These are phyloP conservation scores for Solanum chmielewskii DNA, from an alignment of 257 asterid genomes.

Conservation along the genomic window DNA sequence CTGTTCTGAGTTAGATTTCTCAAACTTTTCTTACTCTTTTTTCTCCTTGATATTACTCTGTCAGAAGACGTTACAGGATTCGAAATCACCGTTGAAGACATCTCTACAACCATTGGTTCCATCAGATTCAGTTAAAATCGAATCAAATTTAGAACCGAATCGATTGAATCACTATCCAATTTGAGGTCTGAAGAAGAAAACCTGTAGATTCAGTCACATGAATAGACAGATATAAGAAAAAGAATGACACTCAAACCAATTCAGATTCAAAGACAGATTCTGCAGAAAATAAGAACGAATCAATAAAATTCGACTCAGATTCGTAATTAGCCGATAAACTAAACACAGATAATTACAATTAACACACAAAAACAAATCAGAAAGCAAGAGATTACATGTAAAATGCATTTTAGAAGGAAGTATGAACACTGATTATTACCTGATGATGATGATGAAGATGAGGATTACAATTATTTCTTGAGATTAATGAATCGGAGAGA, in stretches of 20 bases:
- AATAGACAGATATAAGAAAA: neutral
- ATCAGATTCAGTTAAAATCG: neutral
- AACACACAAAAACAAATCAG: neutral
- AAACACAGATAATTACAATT: neutral
- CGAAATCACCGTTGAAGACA: neutral
- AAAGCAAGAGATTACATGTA: neutral
- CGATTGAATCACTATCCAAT: neutral
- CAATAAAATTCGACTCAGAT: neutral
- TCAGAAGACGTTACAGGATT: neutral
- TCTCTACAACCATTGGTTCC: conserved; percentile 1
- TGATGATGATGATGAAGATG: neutral
- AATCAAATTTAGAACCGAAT: neutral
- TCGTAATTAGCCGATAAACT: neutral
- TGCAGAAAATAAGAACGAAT: neutral
- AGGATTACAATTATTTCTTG: neutral
- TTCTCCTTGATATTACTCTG: neutral
- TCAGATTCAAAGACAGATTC: neutral
- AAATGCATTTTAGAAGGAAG: neutral
- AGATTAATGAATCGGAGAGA: neutral
- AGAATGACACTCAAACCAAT: neutral
- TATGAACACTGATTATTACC: neutral
- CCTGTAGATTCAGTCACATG: conserved; percentile 4
- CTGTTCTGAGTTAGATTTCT: neutral
- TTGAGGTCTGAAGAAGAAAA: neutral
- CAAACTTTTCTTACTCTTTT: neutral